Conservation (phyloP, 75 land plant species). For the Sequoia sempervirens region DNA sequence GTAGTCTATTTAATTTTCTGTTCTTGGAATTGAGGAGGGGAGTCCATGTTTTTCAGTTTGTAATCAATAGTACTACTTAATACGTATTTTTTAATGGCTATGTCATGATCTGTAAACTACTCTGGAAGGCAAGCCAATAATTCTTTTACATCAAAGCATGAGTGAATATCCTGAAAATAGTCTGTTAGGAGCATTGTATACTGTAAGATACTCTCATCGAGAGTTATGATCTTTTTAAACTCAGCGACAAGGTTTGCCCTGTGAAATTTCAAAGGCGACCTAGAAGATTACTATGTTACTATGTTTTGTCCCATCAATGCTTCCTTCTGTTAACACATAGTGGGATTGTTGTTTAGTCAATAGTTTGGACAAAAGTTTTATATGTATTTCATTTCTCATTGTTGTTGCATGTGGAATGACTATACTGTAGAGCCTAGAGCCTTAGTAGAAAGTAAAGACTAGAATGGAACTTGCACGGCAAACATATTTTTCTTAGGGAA, state of each 20-base stretch:
- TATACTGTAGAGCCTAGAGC: neutral
- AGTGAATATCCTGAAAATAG: neutral
- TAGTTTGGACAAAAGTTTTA: neutral
- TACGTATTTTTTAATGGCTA: neutral
- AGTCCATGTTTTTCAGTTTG: neutral
- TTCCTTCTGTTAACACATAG: neutral
- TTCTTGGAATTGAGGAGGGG: neutral
- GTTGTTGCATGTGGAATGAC: neutral
- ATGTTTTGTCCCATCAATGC: neutral
- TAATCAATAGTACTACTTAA: neutral
- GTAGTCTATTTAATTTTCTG: neutral
- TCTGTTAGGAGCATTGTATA: neutral
- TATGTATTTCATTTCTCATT: neutral
- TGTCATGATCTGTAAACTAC: neutral
- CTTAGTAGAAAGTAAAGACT: neutral
- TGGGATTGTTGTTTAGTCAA: neutral
- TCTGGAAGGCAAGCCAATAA: neutral
- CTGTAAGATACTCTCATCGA: neutral
- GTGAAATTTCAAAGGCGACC: neutral
- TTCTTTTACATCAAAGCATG: neutral
- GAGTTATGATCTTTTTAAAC: neutral
- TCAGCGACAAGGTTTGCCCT: neutral
- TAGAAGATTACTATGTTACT: neutral
- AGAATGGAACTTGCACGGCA: neutral
- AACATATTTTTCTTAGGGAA: too few relatives aligned